These are phyloP conservation scores for Rosellinia necatrix DNA, from an alignment of 2,329 filamentous ascomycete species.

Conservation along the genomic window DNA sequence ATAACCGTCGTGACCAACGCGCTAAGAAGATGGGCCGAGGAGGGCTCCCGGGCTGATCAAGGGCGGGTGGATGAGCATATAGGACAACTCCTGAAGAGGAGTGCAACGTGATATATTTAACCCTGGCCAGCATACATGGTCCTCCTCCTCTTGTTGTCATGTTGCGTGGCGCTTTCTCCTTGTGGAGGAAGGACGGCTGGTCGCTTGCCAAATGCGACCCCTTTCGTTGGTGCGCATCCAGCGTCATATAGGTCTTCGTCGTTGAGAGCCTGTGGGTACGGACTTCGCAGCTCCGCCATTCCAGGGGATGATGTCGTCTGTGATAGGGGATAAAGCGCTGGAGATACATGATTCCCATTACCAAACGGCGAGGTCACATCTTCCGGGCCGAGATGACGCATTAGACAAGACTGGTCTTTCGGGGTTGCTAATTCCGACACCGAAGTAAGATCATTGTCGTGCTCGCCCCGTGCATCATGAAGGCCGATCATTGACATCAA, in stretches of 20 bases:
- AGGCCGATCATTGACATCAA: constrained; percentile 49
- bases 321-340: constrained; percentile 34
- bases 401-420: constrained; percentile 40
- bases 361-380: constrained; percentile 44
- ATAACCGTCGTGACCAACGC: constrained; percentile 76
- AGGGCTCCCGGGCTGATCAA: constrained; percentile 41
- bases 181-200: constrained; percentile 29
- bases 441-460: constrained; percentile 47
- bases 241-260: constrained; percentile 44
- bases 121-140: constrained; percentile 25
- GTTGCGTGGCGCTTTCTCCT: constrained; percentile 28
- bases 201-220: constrained; percentile 32
- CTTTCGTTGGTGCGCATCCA: constrained; percentile 15
- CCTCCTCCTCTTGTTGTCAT: constrained; percentile 35
- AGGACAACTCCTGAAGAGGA: constrained; percentile 4
- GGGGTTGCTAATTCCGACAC: constrained; percentile 51
- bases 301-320: constrained; percentile 40
- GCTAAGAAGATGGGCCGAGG: constrained; percentile 68
- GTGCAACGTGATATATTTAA: not conserved
- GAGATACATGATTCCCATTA: constrained; percentile 36
- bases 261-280: constrained; percentile 45
- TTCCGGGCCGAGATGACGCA: constrained; percentile 43
- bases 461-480: constrained; percentile 36
- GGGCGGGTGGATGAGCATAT: constrained; percentile 6
- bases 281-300: constrained; percentile 44